Conservation (phyloP, 768 basidiomycete species). For the Amanita polypyramis region DNA sequence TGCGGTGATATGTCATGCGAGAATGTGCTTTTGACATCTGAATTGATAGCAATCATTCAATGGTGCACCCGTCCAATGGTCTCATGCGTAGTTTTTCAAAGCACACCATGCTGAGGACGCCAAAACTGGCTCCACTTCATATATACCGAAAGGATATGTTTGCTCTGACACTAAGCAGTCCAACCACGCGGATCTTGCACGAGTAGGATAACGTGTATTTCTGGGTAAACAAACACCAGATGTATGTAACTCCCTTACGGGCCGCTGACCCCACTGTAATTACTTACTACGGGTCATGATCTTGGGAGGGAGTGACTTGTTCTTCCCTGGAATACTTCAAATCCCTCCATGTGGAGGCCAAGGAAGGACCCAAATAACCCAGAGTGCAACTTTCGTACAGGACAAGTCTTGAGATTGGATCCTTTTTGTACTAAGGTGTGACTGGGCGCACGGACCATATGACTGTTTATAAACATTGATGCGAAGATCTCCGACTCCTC, state of each 20-base stretch:
- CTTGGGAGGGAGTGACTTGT: slow-evolving; percentile 49
- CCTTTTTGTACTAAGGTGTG: slow-evolving; percentile 12
- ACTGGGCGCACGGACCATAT: slow-evolving; percentile 22
- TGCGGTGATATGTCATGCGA: neutral
- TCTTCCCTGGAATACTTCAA: slow-evolving; percentile 58
- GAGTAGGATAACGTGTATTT: neutral
- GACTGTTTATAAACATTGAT: neutral
- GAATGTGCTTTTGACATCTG: neutral
- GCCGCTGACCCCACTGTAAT: slow-evolving; percentile 39
- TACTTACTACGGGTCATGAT: slow-evolving; percentile 40
- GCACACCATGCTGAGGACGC: neutral
- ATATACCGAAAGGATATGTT: neutral
- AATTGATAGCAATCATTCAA: neutral
- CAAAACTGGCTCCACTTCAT: neutral
- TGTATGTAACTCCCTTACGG: slow-evolving; percentile 50
- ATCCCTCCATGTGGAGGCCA: slow-evolving; percentile 25
- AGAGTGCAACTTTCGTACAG: slow-evolving; percentile 63
- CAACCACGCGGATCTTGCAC: neutral
- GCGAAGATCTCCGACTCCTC: slow-evolving; percentile 9
- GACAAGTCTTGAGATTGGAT: slow-evolving; percentile 4
- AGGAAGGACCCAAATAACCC: slow-evolving; percentile 56
- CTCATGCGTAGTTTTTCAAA: neutral
- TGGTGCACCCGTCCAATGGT: neutral
- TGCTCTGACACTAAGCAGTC: neutral
- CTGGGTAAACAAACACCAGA: neutral